Conservation (phyloP, 2,329 filamentous ascomycete species). For the Sclerotinia glacialis region DNA sequence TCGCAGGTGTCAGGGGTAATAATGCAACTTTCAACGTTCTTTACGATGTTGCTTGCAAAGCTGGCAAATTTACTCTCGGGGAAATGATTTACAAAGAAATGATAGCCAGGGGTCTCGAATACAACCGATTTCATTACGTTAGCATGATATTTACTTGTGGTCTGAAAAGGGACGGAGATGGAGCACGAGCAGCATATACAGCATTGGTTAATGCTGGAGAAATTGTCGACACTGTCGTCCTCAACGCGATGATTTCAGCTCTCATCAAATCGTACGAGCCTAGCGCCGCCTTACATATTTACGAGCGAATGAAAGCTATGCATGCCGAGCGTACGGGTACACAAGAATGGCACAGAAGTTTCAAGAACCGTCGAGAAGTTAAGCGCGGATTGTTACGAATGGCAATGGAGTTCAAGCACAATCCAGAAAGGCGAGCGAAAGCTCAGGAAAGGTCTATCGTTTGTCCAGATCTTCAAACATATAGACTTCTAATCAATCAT, state of each 20-base stretch:
- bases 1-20: conserved; percentile 62
- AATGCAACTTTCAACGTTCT: conserved; percentile 90
- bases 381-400: conserved; percentile 58
- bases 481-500: conserved; percentile 74
- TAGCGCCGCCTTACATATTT: conserved; percentile 73
- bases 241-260: conserved; percentile 83
- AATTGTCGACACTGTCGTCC: conserved; percentile 79
- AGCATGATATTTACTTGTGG: conserved; percentile 83
- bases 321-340: conserved; percentile 28
- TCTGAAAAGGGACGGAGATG: conserved; percentile 67
- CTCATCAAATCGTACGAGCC: conserved; percentile 75
- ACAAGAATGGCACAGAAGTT: conserved; percentile 41
- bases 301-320: conserved; percentile 72
- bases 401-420: conserved; percentile 51
- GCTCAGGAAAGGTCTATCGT: conserved; percentile 64
- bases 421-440: conserved; percentile 52
- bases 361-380: conserved; percentile 41
- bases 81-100: conserved; percentile 86
- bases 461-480: conserved; percentile 74
- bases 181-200: conserved; percentile 72
- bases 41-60: conserved; percentile 83
- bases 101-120: conserved; percentile 61
- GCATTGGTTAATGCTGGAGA: conserved; percentile 83
- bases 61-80: conserved; percentile 77
- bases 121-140: conserved; percentile 78